Evolutionary conservation across 352 stramenopile species (phyloP).

Genomic region (Thraustochytrium sp.): DNA sequence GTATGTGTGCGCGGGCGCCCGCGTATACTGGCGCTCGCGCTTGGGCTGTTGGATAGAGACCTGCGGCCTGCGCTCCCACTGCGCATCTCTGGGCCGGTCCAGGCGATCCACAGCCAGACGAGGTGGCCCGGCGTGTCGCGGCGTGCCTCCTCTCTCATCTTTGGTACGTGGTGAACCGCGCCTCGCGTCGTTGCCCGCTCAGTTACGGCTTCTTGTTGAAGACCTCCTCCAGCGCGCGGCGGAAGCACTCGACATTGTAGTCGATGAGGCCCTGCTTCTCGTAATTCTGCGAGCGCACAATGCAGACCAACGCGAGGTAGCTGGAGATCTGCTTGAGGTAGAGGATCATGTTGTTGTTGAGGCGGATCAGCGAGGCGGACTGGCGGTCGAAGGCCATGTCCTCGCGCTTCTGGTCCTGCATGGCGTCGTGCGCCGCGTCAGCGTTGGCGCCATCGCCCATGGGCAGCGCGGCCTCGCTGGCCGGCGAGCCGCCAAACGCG

Average conservation of each 20-base stretch:
- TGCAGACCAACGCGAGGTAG: slow-evolving; percentile 95
- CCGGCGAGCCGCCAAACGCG: not conserved
- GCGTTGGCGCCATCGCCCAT: not conserved
- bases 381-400: slow-evolving; percentile 88
- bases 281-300: slow-evolving; percentile 92
- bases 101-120: no score
- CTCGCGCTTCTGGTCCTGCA: slow-evolving; percentile 68
- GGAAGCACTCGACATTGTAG: slow-evolving; percentile 98
- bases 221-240: slow-evolving; percentile 62
- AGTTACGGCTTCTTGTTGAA: not conserved
- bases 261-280: slow-evolving; percentile 96
- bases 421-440: slow-evolving; percentile 44
- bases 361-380: slow-evolving; percentile 91
- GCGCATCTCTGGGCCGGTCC: no score
- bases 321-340: slow-evolving; percentile 86
- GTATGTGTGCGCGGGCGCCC: no score
- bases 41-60: no score
- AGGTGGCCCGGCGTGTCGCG: no score
- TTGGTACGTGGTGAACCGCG: no score
- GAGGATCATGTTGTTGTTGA: slow-evolving; percentile 95
- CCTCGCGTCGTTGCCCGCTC: no score
- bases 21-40: no score
- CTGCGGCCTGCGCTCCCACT: no score
- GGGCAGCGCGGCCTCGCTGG: not conserved
- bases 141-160: no score